Base-by-base conservation (phyloP, 805 yeast genomes). In the Myxozyma vanderwaltii region DNA sequence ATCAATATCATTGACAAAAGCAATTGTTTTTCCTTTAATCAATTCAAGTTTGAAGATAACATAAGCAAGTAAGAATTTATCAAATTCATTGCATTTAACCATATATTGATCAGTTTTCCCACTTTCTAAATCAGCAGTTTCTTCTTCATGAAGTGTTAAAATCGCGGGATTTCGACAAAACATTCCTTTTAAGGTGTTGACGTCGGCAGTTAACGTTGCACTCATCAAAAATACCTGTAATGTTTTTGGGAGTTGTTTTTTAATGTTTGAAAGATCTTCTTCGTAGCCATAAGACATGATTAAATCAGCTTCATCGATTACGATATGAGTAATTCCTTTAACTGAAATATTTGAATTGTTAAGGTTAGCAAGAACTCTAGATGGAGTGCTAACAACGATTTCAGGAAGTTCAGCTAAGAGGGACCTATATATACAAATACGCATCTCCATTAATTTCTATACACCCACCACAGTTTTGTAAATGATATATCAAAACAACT, bases 251-350 rank as follows among this genome's bases (percentile, higher is more conserved):
- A 91, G 75, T 63, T 74, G 81, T 26, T 79, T 77, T 7, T 87
- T 80, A 63, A 94, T 80, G 67, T 80, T 81, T 43, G 81, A 77
- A 63, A 92, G 78, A 74, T 94, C 99, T 7, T 89, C 96, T 65
- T 85, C 82, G 72, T 94, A 90, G 24, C 99, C 99, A 72, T 88
- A 94, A 1, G 96, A 86, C 51, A 89, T 76, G 48, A 94, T 83
- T 67, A 94, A 80, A 76, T 94, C 99, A 29, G 94, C 98, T 75
- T 94, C 99, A 76, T 94, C 99, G 63, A 92, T 88, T 31, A 90
- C 95, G 49, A 94, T 75, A 70, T 82, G 89, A 61, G 81, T 80
- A 56, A 94, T 79, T 24, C 81, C 78, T 19, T 26, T 29, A 55
- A 87, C 76, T 54, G 82, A 80, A 17, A 89, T 72, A 41, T 77